Evolutionary conservation across 2,329 filamentous ascomycete species (phyloP).

Genomic region (Diaporthe ilicicola): DNA sequence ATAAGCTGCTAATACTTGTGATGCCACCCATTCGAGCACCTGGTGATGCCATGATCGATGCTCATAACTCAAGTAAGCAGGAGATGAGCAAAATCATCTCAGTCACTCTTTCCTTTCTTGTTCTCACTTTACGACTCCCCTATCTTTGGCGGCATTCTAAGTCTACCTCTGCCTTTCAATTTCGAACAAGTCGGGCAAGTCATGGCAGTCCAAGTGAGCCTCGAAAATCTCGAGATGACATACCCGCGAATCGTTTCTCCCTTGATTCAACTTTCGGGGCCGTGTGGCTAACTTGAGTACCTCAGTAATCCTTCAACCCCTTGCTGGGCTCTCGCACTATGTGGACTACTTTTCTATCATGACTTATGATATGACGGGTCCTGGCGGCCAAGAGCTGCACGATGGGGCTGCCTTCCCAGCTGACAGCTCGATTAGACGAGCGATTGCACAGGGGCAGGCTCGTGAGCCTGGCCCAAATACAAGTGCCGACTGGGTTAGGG

Average conservation of each 20-base stretch:
- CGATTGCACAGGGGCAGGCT: constrained; percentile 23
- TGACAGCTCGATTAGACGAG: constrained; percentile 16
- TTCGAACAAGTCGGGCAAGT: too few relatives aligned
- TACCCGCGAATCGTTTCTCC: background rate
- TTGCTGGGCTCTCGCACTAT: constrained; percentile 32
- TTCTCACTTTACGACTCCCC: too few relatives aligned
- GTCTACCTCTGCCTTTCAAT: too few relatives aligned
- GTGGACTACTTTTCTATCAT: constrained; percentile 37
- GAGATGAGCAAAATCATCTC: too few relatives aligned
- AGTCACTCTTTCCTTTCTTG: background rate
- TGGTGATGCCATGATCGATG: constrained; percentile 15
- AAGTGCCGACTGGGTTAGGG: constrained; percentile 31
- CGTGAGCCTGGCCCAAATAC: constrained; percentile 35
- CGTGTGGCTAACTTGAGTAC: background rate
- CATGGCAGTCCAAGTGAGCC: background rate
- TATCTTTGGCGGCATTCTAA: background rate
- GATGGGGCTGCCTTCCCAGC: background rate
- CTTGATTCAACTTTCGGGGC: background rate
- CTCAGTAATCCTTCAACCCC: constrained; percentile 27
- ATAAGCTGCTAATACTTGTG: constrained; percentile 35
- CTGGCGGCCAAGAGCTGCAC: constrained; percentile 30
- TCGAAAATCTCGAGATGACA: background rate
- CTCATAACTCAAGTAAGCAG: constrained; percentile 17
- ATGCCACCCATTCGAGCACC: constrained; percentile 33
- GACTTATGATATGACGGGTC: constrained; percentile 38